These are phyloP conservation scores for Stemphylium vesicarium DNA, from an alignment of 2,329 filamentous ascomycete genomes.

Conservation along the genomic window DNA sequence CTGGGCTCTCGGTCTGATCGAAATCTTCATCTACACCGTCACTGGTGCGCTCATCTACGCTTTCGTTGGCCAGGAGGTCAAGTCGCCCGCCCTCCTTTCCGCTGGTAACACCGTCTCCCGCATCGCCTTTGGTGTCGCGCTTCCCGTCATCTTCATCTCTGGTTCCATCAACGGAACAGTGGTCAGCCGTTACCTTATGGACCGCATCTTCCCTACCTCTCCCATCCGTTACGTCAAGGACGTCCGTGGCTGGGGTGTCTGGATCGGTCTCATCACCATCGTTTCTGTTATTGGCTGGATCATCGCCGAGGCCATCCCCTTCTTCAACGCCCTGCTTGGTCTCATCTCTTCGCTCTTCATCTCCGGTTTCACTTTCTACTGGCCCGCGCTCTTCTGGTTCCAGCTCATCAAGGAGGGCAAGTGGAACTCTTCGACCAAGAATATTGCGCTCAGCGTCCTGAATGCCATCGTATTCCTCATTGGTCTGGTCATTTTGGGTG, in stretches of 20 bases:
- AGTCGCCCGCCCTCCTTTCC: constrained; percentile 70
- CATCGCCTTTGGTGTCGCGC: constrained; percentile 73
- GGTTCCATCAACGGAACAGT: constrained; percentile 74
- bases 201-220: constrained; percentile 65
- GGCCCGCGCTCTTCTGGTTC: constrained; percentile 50
- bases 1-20: constrained; percentile 64
- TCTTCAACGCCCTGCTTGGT: constrained; percentile 73
- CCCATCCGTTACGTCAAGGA: constrained; percentile 51
- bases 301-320: constrained; percentile 73
- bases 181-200: constrained; percentile 70
- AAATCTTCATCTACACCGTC: constrained; percentile 68
- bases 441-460: constrained; percentile 38
- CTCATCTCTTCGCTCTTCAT: constrained; percentile 68
- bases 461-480: constrained; percentile 40
- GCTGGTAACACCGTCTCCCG: constrained; percentile 66
- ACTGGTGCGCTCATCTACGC: constrained; percentile 73
- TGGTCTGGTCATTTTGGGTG: constrained; percentile 42
- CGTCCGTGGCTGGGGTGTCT: constrained; percentile 56
- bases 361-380: constrained; percentile 68
- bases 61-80: constrained; percentile 67
- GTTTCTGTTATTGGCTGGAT: constrained; percentile 71
- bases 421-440: constrained; percentile 47
- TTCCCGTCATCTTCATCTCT: constrained; percentile 75
- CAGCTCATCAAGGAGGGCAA: constrained; percentile 51
- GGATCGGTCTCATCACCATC: constrained; percentile 62